A percentile compares a stretch with the other conserved stretches of the same genome.
Evolutionary conservation across 1,284 basidiomycete species (phyloP).

Genomic region (Ustilago loliicola): DNA sequence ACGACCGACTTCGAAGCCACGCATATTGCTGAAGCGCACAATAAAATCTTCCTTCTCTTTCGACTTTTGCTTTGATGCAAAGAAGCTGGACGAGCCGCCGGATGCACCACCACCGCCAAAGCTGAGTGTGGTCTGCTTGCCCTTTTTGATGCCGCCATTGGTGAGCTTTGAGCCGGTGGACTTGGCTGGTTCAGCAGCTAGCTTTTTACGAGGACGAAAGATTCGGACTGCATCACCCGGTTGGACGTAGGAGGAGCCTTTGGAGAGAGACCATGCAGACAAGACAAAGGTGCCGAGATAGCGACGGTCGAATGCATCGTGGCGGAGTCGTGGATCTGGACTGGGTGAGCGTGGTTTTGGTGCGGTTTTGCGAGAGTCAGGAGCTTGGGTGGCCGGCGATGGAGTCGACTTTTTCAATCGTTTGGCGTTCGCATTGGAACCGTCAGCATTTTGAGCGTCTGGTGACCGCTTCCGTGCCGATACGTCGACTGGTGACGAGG

Average conservation of each 20-base stretch:
- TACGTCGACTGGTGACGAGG: constrained; percentile 9
- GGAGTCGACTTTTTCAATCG: constrained; percentile 14
- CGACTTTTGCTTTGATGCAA: constrained; percentile 33
- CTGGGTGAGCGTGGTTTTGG: constrained; percentile 23
- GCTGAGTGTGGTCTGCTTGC: constrained; percentile 59
- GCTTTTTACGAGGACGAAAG: constrained; percentile 57
- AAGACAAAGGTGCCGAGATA: constrained; percentile 67
- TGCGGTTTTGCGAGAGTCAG: neutral
- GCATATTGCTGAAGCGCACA: constrained; percentile 66
- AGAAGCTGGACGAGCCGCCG: constrained; percentile 9
- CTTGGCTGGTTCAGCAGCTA: constrained; percentile 17
- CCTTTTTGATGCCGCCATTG: constrained; percentile 26
- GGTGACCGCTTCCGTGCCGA: constrained; percentile 13
- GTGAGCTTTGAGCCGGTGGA: constrained; percentile 24
- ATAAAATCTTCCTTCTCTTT: constrained; percentile 65
- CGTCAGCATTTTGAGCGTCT: neutral
- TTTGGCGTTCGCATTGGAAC: constrained; percentile 8
- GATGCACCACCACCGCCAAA: constrained; percentile 31
- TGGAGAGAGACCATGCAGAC: constrained; percentile 66
- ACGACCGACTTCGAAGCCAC: constrained; percentile 67
- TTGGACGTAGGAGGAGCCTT: constrained; percentile 60
- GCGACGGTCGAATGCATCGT: constrained; percentile 50
- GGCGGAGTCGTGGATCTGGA: constrained; percentile 44
- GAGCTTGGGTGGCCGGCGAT: constrained; percentile 7
- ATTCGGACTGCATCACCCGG: constrained; percentile 63